These are phyloP conservation scores for Oryza meridionalis DNA, from an alignment of 176 grass and related monocot species.

Conservation along the genomic window DNA sequence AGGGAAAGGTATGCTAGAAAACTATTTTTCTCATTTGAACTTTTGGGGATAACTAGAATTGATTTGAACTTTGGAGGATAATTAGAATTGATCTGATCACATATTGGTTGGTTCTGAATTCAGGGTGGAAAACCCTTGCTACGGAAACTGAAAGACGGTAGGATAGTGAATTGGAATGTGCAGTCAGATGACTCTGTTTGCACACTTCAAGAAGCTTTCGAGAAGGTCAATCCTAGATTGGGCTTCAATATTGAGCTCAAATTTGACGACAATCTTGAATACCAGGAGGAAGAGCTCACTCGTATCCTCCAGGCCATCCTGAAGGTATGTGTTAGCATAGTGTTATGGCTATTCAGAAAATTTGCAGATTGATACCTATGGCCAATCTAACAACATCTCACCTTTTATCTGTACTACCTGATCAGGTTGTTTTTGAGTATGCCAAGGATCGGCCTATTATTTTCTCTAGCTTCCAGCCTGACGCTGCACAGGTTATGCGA, in stretches of 20 bases:
- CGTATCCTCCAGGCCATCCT: slow-evolving; percentile 58
- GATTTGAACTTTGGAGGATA: background rate
- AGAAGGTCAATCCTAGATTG: slow-evolving; percentile 63
- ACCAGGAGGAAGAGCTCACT: slow-evolving; percentile 69
- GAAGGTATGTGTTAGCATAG: slow-evolving; percentile 26
- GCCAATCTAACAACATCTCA: background rate
- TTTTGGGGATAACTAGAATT: background rate
- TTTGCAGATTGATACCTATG: background rate
- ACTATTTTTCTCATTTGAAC: background rate
- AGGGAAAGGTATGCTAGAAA: slow-evolving; percentile 52
- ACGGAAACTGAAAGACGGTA: slow-evolving; percentile 73
- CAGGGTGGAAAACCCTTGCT: slow-evolving; percentile 76
- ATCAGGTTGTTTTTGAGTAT: slow-evolving; percentile 64
- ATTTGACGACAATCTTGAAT: slow-evolving; percentile 72
- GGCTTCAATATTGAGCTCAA: slow-evolving; percentile 95
- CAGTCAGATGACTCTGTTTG: slow-evolving; percentile 69
- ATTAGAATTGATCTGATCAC: slow-evolving; percentile 3
- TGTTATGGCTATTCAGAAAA: background rate
- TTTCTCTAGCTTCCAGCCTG: slow-evolving; percentile 95
- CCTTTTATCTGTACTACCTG: background rate
- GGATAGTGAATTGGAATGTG: slow-evolving; percentile 76
- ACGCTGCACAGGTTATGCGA: slow-evolving; percentile 63
- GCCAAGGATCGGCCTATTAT: slow-evolving; percentile 78
- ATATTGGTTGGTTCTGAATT: background rate
- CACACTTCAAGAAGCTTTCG: slow-evolving; percentile 78